phyloP scores from a whole-genome alignment of 208 protist species.

The Blechomonas ayalai region DNA sequence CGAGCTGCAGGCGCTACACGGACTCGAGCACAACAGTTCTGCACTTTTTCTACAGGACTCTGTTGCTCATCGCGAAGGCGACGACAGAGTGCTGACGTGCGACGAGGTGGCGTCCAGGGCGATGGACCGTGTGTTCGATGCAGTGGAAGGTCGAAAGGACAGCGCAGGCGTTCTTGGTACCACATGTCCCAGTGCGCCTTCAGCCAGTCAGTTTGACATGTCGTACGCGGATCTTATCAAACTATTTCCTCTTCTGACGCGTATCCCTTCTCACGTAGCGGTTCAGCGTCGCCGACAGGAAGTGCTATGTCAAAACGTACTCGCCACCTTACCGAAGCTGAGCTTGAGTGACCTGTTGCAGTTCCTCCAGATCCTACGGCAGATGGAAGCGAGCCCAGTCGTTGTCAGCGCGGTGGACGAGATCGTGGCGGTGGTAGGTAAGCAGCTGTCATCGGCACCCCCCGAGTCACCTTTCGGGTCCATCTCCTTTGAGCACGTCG shows the following conservation, averaged over 20 bases:
- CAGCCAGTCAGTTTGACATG: conserved; percentile 10
- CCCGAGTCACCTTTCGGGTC: neutral
- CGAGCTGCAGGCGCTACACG: conserved; percentile 25
- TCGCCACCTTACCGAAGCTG: conserved; percentile 7
- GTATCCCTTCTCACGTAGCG: conserved; percentile 6
- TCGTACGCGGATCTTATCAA: conserved; percentile 17
- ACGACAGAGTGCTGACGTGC: neutral
- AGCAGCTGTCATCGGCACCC: conserved; percentile 4
- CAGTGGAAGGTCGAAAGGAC: conserved; percentile 6
- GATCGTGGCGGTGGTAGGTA: conserved; percentile 14
- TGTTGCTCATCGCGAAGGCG: neutral
- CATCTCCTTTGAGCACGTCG: conserved; percentile 28
- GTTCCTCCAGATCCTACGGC: conserved; percentile 39
- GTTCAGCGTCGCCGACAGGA: conserved; percentile 10
- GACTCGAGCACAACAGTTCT: no score
- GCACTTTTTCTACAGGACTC: neutral
- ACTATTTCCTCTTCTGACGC: conserved; percentile 17
- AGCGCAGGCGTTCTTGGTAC: neutral
- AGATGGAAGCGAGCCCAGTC: conserved; percentile 19
- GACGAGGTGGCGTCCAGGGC: conserved; percentile 17
- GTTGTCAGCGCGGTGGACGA: conserved; percentile 14
- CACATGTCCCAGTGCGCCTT: conserved; percentile 4
- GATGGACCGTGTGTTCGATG: conserved; percentile 15
- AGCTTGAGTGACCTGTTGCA: conserved; percentile 23
- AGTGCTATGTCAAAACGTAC: conserved; percentile 10